Base-by-base conservation (phyloP, 1,284 basidiomycete genomes). In the Cryptococcus maquisensis region DNA sequence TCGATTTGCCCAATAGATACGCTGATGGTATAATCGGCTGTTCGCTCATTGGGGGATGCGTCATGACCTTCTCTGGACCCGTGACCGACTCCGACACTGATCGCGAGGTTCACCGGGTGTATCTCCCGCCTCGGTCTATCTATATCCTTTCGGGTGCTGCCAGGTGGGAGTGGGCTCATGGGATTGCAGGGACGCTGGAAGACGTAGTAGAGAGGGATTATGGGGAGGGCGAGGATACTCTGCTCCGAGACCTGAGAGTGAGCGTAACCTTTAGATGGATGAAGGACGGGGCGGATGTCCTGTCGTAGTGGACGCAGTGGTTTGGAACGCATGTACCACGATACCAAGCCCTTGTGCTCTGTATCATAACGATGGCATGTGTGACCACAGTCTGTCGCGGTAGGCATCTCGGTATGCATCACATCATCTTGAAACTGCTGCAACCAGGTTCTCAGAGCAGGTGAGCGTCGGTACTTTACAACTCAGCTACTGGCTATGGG, bases 121-220 rank as follows among this genome's bases (percentile, higher is more conserved):
- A 73, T 49, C 63, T 80, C 4, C 75, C 77, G 0, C 66, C 73
- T 7, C 49, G 73, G 12, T 72, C 64, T 0, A 71, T 79, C 1
- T 72, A 79, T 39, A 59, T 76, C 5, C 43, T 80, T 42, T 67
- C 63, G 0, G 73, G 73, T 0, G 66, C 72, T 45, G 73, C 77
- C 20, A 55, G 79, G 24, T 80, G 77, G 74, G 63, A 69, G 1
- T 80, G 78, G 78, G 60, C 57, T 20, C 79, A 80, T 56, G 78
- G 78, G 7, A 80, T 80, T 18, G 60, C 62, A 16, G 61, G 51
- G 0, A 35, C 68, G 20, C 32, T 35, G 16, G 53, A 61, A 18
- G 75, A 75, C 58, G 5, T 62, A 1, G 72, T 75, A 5, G 47
- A 56, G 40, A 44, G 50, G 2, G 54, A 58, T 18, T 51, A 47